These are phyloP conservation scores for Globisporangium polare DNA, from an alignment of 352 stramenopile genomes.

Conservation along the genomic window DNA sequence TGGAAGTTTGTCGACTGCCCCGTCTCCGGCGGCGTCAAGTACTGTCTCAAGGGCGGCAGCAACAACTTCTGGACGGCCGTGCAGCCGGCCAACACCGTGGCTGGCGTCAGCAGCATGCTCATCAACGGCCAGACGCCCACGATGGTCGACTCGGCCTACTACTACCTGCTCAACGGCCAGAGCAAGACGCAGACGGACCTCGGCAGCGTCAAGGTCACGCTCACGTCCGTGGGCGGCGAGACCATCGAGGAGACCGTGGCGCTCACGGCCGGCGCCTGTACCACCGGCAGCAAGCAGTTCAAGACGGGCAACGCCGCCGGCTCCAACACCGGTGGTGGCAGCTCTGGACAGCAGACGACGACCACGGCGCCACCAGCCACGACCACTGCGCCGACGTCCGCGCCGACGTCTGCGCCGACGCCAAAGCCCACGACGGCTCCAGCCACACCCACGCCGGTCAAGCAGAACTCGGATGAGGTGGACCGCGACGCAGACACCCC, in stretches of 20 bases:
- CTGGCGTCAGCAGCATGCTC: constrained; percentile 24
- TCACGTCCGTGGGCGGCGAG: constrained; percentile 42
- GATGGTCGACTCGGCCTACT: constrained; percentile 66
- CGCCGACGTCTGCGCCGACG: constrained; percentile 17
- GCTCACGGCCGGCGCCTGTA: constrained; percentile 35
- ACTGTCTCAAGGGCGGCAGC: constrained; percentile 42
- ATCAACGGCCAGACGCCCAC: constrained; percentile 38
- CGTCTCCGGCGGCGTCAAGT: constrained; percentile 30
- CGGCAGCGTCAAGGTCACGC: constrained; percentile 27
- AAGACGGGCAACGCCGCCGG: constrained; percentile 12
- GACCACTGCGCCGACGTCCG: constrained; percentile 13
- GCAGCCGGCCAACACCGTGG: constrained; percentile 32
- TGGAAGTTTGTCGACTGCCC: constrained; percentile 45
- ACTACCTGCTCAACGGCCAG: constrained; percentile 50
- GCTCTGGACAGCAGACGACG: constrained; percentile 14
- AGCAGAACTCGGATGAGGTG: background rate
- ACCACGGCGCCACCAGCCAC: constrained; percentile 14
- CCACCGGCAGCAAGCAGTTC: constrained; percentile 37
- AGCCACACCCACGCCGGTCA: constrained; percentile 1
- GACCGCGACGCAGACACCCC: constrained; percentile 1
- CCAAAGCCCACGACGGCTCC: constrained; percentile 5
- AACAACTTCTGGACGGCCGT: constrained; percentile 43
- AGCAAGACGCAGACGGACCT: constrained; percentile 28
- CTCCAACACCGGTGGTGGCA: background rate
- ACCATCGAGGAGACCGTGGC: constrained; percentile 40